These are phyloP conservation scores for Leccinum pellstonianum DNA, from an alignment of 768 basidiomycete genomes.

Conservation along the genomic window DNA sequence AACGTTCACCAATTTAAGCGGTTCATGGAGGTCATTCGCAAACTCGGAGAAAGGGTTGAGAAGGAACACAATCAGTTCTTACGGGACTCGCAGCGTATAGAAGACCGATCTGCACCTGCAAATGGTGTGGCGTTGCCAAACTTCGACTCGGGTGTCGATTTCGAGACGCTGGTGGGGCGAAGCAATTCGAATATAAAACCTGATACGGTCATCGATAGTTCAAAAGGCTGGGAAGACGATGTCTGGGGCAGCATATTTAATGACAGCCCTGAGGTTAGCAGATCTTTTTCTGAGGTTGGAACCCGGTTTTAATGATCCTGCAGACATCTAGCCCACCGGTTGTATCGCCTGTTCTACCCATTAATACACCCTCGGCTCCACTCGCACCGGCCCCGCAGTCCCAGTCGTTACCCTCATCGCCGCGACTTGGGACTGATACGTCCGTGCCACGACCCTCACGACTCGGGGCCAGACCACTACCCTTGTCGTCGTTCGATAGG, in stretches of 20 bases:
- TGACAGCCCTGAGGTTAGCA: slow-evolving; percentile 33
- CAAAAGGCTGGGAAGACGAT: slow-evolving; percentile 72
- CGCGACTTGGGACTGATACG: slow-evolving; percentile 34
- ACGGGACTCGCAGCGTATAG: slow-evolving; percentile 87
- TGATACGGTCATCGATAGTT: slow-evolving; percentile 38
- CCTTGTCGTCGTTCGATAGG: slow-evolving; percentile 37
- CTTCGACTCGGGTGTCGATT: slow-evolving; percentile 64
- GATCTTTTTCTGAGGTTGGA: not conserved
- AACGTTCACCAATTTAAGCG: slow-evolving; percentile 85
- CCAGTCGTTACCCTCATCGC: slow-evolving; percentile 41
- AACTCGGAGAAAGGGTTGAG: slow-evolving; percentile 83
- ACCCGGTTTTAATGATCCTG: slow-evolving; percentile 4
- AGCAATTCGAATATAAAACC: slow-evolving; percentile 46
- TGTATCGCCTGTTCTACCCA: slow-evolving; percentile 14
- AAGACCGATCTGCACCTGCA: slow-evolving; percentile 63
- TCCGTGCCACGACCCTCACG: slow-evolving; percentile 36
- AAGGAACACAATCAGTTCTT: slow-evolving; percentile 90
- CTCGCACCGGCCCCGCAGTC: slow-evolving; percentile 18
- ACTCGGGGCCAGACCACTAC: slow-evolving; percentile 38
- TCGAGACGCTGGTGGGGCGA: slow-evolving; percentile 81
- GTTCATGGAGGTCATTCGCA: slow-evolving; percentile 85
- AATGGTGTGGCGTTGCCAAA: slow-evolving; percentile 40
- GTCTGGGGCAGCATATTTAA: slow-evolving; percentile 81
- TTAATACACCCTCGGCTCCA: slow-evolving; percentile 15
- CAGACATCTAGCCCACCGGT: slow-evolving; percentile 19